Percentiles rank a stretch among this genome's conserved stretches.
Evolutionary conservation across 2,329 filamentous ascomycete species (phyloP).

Genomic region (Fusarium pininemorale): DNA sequence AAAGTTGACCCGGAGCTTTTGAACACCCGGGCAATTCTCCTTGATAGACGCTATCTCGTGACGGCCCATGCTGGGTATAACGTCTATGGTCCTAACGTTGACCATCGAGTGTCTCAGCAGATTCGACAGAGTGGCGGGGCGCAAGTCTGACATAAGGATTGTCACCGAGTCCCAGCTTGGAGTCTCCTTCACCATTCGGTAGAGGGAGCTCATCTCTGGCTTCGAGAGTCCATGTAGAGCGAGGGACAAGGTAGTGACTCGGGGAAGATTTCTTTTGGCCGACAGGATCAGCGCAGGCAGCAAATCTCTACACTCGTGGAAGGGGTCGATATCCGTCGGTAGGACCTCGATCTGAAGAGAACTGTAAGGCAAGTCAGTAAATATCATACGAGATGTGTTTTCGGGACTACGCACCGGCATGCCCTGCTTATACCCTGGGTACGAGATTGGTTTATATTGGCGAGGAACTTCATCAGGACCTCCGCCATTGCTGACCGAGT

Average conservation of each 20-base stretch:
- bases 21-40: not conserved
- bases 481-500: rapidly evolving
- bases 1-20: rapidly evolving
- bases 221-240: not conserved
- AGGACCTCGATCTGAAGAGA: not conserved
- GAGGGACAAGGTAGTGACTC: rapidly evolving
- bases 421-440: not conserved
- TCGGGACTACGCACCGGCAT: not conserved
- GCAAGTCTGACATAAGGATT: rapidly evolving
- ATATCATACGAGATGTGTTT: no score
- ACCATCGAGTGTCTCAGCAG: rapidly evolving
- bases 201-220: not conserved
- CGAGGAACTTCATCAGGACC: rapidly evolving
- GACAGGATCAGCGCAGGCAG: not conserved
- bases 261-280: not conserved
- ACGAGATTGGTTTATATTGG: rapidly evolving
- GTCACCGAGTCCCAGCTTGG: not conserved
- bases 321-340: not conserved
- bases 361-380: not conserved
- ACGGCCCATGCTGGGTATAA: not conserved
- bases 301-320: not conserved
- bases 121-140: rapidly evolving
- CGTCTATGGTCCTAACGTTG: not conserved
- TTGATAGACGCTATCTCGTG: not conserved
- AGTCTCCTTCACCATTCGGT: no score